Base-by-base conservation (phyloP, 352 stramenopile species). In the Globisporangium paddicum region DNA sequence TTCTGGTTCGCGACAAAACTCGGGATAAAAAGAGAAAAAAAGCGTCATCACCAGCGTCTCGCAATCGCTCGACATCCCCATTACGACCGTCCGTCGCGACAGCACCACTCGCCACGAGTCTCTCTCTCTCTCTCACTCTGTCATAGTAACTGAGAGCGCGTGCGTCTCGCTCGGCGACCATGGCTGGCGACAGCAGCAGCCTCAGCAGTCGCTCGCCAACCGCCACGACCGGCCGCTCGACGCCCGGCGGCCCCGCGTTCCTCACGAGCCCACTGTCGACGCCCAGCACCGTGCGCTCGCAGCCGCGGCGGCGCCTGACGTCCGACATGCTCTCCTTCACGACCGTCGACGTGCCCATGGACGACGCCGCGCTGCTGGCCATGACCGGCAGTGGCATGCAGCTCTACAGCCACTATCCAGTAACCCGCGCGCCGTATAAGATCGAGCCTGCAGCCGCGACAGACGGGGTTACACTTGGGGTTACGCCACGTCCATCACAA, bases 261-360 rank as follows among this genome's bases (percentile, higher is more conserved):
- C n/a, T n/a, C 19, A 23, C 21, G 2, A 52, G 26, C 28, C 18
- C 26, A n/a, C 18, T n/a, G 30, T 60, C 41, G 4, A 35, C 40
- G 28, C 40, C 40, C 44, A 61, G 42, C 30, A 54, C 35, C 30
- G 38, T 42, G 11, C 28, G 25, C 37, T 48, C 35, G 42, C 38
- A 41, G 16, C 26, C 41, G 11, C 52, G 44, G 26, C 66, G 63
- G 4, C 47, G 47, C 32, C 53, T 80, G 28, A 82, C 72, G 34
- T 78, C 70, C 52, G 75, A 81, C 66, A 82, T 81, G 75, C 75
- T 81, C 55, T 81, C 75, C 4, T 81, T 79, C 63, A 63, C 38
- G 2, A 63, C 69, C 21, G 75, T 69, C n/a, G 62, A 80, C 18
- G 57, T 79, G 16, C 66, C 40, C 30, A n/a, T 63, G 46, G 18